These are phyloP conservation scores for Iberis pinnata DNA, from an alignment of 345 rosid genomes.

Conservation along the genomic window DNA sequence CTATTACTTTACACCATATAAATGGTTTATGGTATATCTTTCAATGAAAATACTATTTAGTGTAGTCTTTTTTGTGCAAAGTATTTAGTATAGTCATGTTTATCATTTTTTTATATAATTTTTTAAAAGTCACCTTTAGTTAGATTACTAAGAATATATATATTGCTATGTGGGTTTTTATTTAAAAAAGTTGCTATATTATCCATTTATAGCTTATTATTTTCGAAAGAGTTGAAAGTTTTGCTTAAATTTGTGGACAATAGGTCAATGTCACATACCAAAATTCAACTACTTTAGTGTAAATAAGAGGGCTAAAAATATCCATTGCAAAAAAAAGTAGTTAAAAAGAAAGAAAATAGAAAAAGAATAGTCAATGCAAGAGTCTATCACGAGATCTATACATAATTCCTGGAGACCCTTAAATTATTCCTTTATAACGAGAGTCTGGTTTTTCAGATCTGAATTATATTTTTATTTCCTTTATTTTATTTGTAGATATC, in stretches of 20 bases:
- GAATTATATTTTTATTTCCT: not conserved
- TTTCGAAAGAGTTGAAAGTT: slow-evolving; percentile 8
- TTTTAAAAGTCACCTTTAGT: too few relatives aligned
- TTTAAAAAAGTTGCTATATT: slow-evolving; percentile 5
- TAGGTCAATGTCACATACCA: slow-evolving; percentile 17
- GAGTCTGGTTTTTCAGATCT: slow-evolving; percentile 14
- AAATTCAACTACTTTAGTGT: slow-evolving; percentile 2
- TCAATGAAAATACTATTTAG: not conserved
- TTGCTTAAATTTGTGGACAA: slow-evolving; percentile 9
- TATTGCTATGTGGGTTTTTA: slow-evolving; percentile 8
- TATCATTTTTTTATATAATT: not conserved
- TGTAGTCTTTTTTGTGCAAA: too few relatives aligned
- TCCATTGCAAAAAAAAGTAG: not conserved
- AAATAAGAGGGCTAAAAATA: not conserved
- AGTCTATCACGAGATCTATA: slow-evolving; percentile 22
- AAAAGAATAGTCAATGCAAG: slow-evolving; percentile 15
- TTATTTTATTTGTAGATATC: not conserved
- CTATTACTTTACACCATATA: slow-evolving; percentile 11
- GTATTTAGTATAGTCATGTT: too few relatives aligned
- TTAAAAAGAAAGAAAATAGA: not conserved
- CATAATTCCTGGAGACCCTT: slow-evolving; percentile 5
- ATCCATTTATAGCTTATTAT: slow-evolving; percentile 4
- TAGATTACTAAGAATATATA: slow-evolving; percentile 3
- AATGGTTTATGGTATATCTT: slow-evolving; percentile 10
- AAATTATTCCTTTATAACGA: not conserved